Evolutionary conservation across 1,284 basidiomycete species (phyloP), one percentile per base, ranked within the genome.

Genomic region (Puccinia polysora): DNA sequence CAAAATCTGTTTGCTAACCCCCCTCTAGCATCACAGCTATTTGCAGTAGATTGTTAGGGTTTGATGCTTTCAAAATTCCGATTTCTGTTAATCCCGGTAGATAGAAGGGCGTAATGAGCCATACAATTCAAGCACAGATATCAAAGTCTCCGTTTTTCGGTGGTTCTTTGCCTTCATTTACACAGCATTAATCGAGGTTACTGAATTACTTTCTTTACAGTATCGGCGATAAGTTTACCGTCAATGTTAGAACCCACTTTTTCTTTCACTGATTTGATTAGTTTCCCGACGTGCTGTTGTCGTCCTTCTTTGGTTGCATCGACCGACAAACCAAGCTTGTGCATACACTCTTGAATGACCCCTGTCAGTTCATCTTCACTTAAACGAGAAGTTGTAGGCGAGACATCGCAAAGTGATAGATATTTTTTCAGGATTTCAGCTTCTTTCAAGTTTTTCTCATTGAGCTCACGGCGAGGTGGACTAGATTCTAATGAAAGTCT

Each of bases 381-480:
- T 25, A 32, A 18, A n/a, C n/a, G n/a, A 32, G 5, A 25, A 14
- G n/a, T 28, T 25, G 38, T 34, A 8, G 40, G 23, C 7, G 56
- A 58, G 28, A n/a, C 5, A 47, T 36, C 43, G 40, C 43, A 43
- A 28, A 62, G 32, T 14, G 25, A 25, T 12, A 45, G 8, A 47
- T 62, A 62, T 62, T 62, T 45, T 20, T 62, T 62, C 40, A 62
- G 28, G 25, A 62, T 62, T 62, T 62, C 40, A 30, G 47, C 59
- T 38, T 62, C 59, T 18, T 47, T 36, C n/a, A 62, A 62, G 28
- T 62, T 62, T 47, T 62, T 36, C 47, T 62, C 23, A 25, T 62
- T 62, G n/a, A 62, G 10, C 47, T 62, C 59, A 32, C 20, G 4
- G n/a, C 59, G 59, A 62, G 59, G 59, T 45, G 38, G 59, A 25